Base-by-base conservation (phyloP, 495 filamentous ascomycete species). In the Saxophila tyrrhenica region DNA sequence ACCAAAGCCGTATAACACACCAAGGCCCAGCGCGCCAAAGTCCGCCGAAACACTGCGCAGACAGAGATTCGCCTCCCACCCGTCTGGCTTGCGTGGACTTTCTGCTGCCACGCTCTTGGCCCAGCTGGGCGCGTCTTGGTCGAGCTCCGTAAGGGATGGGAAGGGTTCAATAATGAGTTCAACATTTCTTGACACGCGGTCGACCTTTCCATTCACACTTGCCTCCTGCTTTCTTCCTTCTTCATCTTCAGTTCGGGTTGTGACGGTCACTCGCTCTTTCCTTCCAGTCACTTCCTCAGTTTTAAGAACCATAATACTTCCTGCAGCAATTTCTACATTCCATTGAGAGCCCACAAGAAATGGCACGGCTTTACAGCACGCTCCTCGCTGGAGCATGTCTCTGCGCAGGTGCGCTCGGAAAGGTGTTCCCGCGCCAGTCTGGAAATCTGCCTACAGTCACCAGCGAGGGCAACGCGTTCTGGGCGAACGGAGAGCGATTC, bases 381-480 rank as follows among this genome's bases (percentile, higher is more conserved):
- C 29, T 35, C 13, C 29, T 35, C 29, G 24, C 51, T 5, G 21
- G 7, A 17, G 23, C n/a, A 16, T 19, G 19, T 11, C 24, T 48
- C 8, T 25, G 11, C 54, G 9, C 47, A 2, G 16, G 11, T 46
- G 45, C 24, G 9, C 23, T 29, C 3, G 54, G 20, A 8, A 16
- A 56, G 42, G 38, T 56, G 16, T 21, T 50, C 45, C 50, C 42
- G 22, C 25, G 54, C 11, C 54, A 56, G 25, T 16, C 2, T 2
- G 54, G 54, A 7, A 42, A 2, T 20, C 38, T 56, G 19, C 54
- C 54, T n/a, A 2, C 42, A 3, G 43, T 55, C 41, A 53, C 43
- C 16, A 49, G 42, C 16, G 22, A 50, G 11, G 56, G 56, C 39
- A 54, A 53, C 25, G 56, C 56, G 8, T 58, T 58, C 50, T 58